A percentile compares a stretch with the other conserved stretches of the same genome.
Evolutionary conservation across 495 filamentous ascomycete species (phyloP).

Genomic region (Podospora bellae-mahoneyi): DNA sequence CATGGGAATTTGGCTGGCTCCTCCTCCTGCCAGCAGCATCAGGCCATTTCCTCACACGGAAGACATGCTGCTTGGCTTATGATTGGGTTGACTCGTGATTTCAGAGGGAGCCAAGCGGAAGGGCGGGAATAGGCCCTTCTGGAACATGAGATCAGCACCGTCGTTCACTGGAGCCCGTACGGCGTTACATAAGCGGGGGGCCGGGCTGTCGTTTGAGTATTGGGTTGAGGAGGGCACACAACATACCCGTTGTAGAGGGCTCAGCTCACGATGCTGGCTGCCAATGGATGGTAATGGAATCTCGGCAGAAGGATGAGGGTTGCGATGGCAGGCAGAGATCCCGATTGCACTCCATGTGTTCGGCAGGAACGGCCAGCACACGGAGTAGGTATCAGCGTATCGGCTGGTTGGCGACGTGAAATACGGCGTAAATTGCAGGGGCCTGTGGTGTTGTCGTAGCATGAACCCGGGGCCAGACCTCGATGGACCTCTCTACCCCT

Average conservation of each 20-base stretch:
- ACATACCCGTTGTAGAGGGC: background rate
- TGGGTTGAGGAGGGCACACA: background rate
- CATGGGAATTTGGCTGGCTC: conserved; percentile 17
- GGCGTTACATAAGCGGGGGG: background rate
- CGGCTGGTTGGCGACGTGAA: background rate
- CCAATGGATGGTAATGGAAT: background rate
- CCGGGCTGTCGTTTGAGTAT: background rate
- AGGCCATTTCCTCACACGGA: conserved; percentile 3
- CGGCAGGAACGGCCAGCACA: background rate
- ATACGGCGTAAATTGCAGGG: conserved; percentile 14
- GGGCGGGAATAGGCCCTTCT: conserved; percentile 23
- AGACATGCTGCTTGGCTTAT: conserved; percentile 5
- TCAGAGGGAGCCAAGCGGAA: background rate
- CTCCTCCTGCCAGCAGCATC: background rate
- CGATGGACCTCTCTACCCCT: conserved; percentile 17
- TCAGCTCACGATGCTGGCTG: too few relatives aligned
- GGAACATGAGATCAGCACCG: conserved; percentile 22
- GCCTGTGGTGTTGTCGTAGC: conserved; percentile 11
- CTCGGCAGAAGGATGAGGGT: background rate
- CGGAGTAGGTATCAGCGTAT: background rate
- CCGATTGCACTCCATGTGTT: background rate
- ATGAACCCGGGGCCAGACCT: conserved; percentile 21
- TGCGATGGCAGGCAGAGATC: conserved; percentile 7
- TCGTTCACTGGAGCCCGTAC: background rate
- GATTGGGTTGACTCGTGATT: conserved; percentile 2